A percentile compares a stretch with the other conserved stretches of the same genome.
Evolutionary conservation across 306 rosid species (phyloP).

Genomic region (Glycine latifolia): DNA sequence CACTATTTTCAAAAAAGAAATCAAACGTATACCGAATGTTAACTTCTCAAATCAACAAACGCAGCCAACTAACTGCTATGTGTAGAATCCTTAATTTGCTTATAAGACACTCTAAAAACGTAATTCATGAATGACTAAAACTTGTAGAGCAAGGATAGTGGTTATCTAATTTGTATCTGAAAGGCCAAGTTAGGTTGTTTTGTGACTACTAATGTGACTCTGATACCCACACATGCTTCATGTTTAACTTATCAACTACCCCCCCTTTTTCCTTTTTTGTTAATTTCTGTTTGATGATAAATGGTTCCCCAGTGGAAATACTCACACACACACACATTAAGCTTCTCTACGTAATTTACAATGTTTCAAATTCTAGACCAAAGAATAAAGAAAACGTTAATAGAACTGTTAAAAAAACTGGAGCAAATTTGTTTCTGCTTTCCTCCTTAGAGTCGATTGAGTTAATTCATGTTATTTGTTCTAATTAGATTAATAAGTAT

Average conservation of each 20-base stretch:
- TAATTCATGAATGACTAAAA: constrained; percentile 27
- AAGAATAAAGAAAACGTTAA: neutral
- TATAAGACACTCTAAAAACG: constrained; percentile 67
- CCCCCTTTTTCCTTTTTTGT: neutral
- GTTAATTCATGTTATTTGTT: neutral
- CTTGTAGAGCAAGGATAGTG: constrained; percentile 60
- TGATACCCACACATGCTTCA: constrained; percentile 40
- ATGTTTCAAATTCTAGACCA: constrained; percentile 27
- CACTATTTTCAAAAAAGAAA: neutral
- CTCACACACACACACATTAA: neutral
- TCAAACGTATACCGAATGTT: neutral
- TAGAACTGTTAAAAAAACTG: neutral
- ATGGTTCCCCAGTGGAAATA: neutral
- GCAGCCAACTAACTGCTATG: constrained; percentile 47
- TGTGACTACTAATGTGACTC: constrained; percentile 35
- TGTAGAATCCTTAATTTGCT: constrained; percentile 56
- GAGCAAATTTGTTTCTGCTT: neutral
- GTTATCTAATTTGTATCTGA: constrained; percentile 56
- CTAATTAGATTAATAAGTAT: neutral
- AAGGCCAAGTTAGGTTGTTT: constrained; percentile 60
- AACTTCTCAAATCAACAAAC: constrained; percentile 47
- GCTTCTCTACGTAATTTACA: constrained; percentile 21
- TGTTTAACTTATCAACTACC: constrained; percentile 47
- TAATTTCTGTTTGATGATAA: neutral
- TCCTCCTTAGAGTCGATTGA: neutral